A percentile compares a stretch with the other conserved stretches of the same genome.
Evolutionary conservation across 2,329 filamentous ascomycete genomes (phyloP).

Genomic region (Arthrobotrys entomopaga): DNA sequence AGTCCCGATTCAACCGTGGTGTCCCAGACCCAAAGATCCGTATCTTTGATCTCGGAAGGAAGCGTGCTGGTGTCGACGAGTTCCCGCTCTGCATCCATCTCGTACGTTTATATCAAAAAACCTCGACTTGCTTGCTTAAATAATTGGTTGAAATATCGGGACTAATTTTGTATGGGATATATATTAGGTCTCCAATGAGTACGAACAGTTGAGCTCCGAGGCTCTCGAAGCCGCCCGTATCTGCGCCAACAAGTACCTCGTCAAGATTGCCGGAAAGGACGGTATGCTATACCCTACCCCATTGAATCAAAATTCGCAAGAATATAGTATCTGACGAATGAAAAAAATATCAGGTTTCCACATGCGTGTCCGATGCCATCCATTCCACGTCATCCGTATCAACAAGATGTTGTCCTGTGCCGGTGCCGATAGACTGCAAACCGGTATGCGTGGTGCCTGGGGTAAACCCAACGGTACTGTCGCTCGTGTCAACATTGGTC

Average conservation of each 20-base stretch:
- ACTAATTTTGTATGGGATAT: background rate
- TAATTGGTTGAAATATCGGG: too few relatives aligned
- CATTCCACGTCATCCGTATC: constrained; percentile 99
- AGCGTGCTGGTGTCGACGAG: constrained; percentile 98
- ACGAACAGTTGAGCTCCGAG: constrained; percentile 99
- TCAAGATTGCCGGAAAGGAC: constrained; percentile 78
- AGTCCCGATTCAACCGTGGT: constrained; percentile 99
- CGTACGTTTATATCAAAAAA: constrained; percentile 56
- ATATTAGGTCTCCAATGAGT: constrained; percentile 91
- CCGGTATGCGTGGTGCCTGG: constrained; percentile 99
- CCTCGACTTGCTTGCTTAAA: too few relatives aligned
- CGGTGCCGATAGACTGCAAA: constrained; percentile 99
- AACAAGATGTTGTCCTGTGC: constrained; percentile 99
- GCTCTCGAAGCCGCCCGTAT: constrained; percentile 99
- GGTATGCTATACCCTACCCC: constrained; percentile 31
- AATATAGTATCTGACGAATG: constrained; percentile 8
- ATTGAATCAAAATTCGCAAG: too few relatives aligned
- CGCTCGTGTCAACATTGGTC: constrained; percentile 99
- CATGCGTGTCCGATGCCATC: constrained; percentile 78
- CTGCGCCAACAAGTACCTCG: constrained; percentile 97
- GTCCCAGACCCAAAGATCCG: constrained; percentile 85
- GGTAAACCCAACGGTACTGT: constrained; percentile 99
- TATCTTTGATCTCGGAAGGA: constrained; percentile 99
- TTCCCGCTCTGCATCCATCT: constrained; percentile 99
- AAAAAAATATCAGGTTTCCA: constrained; percentile 70